Percentiles rank a stretch among this genome's conserved stretches.
These are phyloP conservation scores for Xerocomus cyaneibrunnescens DNA, from an alignment of 1,284 basidiomycete genomes.

Conservation along the genomic window DNA sequence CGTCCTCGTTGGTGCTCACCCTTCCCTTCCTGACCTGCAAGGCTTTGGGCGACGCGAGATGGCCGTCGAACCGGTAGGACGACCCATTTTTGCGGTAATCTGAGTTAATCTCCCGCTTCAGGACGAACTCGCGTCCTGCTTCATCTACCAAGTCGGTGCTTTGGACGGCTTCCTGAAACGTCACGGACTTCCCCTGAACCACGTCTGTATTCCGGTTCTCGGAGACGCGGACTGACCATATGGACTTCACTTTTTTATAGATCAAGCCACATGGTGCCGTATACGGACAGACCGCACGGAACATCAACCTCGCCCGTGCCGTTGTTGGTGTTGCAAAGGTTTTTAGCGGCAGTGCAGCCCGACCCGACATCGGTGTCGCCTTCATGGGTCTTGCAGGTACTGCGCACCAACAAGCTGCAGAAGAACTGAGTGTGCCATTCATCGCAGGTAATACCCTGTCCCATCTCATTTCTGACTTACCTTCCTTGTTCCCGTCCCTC, in stretches of 20 bases:
- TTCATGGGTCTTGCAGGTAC: slow-evolving; percentile 63
- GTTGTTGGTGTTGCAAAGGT: slow-evolving; percentile 50
- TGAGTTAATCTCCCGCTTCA: slow-evolving; percentile 13
- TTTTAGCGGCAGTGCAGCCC: slow-evolving; percentile 36
- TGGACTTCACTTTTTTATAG: slow-evolving; percentile 17
- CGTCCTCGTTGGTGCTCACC: slow-evolving; percentile 59
- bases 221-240: neutral
- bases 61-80: slow-evolving; percentile 51
- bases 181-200: slow-evolving; percentile 49
- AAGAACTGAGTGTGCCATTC: slow-evolving; percentile 53
- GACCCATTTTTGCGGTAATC: neutral
- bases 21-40: slow-evolving; percentile 60
- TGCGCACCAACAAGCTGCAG: slow-evolving; percentile 52
- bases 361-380: slow-evolving; percentile 37
- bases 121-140: slow-evolving; percentile 58
- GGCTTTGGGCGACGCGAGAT: slow-evolving; percentile 66
- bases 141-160: slow-evolving; percentile 64
- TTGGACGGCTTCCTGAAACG: slow-evolving; percentile 53
- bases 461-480: neutral
- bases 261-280: slow-evolving; percentile 59
- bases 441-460: slow-evolving; percentile 47
- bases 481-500: too few species aligned
- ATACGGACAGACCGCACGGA: slow-evolving; percentile 30
- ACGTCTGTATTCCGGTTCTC: slow-evolving; percentile 36
- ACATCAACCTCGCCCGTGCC: slow-evolving; percentile 51